phyloP scores from a whole-genome alignment of 768 basidiomycete species.

The Tubosaeta sp. region DNA sequence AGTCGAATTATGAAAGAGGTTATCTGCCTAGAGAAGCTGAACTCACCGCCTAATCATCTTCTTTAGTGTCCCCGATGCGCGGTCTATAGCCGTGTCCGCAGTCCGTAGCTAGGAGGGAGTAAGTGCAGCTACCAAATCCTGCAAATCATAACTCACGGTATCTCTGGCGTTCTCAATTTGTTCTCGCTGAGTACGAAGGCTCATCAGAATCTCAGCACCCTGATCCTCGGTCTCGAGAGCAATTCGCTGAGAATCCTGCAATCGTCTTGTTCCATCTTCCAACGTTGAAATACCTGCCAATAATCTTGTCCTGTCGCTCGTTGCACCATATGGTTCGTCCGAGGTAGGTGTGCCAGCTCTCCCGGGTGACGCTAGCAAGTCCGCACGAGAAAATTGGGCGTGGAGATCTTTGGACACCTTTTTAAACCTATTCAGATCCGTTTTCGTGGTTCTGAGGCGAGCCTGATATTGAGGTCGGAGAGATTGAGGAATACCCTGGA shows the following conservation, averaged over 20 bases:
- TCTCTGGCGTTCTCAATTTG: slow-evolving; percentile 92
- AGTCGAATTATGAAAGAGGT: slow-evolving; percentile 17
- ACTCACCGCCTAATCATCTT: slow-evolving; percentile 93
- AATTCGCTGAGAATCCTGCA: slow-evolving; percentile 88
- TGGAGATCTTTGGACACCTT: slow-evolving; percentile 74
- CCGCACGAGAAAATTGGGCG: slow-evolving; percentile 63
- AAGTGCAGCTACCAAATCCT: not conserved
- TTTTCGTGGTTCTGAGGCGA: slow-evolving; percentile 71
- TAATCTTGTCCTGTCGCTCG: slow-evolving; percentile 73
- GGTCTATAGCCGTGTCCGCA: slow-evolving; percentile 86
- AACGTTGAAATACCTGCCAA: slow-evolving; percentile 74
- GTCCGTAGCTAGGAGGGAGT: slow-evolving; percentile 57
- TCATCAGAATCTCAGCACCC: slow-evolving; percentile 87
- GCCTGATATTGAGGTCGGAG: slow-evolving; percentile 72
- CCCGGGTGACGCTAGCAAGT: slow-evolving; percentile 61
- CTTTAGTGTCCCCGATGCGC: slow-evolving; percentile 87
- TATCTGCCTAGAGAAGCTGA: slow-evolving; percentile 5
- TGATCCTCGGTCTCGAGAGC: slow-evolving; percentile 96
- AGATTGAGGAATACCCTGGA: slow-evolving; percentile 88
- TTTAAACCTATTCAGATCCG: slow-evolving; percentile 74
- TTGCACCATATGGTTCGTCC: slow-evolving; percentile 75
- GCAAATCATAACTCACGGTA: slow-evolving; percentile 51
- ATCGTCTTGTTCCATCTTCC: slow-evolving; percentile 77
- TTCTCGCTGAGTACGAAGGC: slow-evolving; percentile 82
- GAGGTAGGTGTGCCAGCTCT: slow-evolving; percentile 40